Conservation (phyloP, 768 basidiomycete species). For the Boletellus sp. region DNA sequence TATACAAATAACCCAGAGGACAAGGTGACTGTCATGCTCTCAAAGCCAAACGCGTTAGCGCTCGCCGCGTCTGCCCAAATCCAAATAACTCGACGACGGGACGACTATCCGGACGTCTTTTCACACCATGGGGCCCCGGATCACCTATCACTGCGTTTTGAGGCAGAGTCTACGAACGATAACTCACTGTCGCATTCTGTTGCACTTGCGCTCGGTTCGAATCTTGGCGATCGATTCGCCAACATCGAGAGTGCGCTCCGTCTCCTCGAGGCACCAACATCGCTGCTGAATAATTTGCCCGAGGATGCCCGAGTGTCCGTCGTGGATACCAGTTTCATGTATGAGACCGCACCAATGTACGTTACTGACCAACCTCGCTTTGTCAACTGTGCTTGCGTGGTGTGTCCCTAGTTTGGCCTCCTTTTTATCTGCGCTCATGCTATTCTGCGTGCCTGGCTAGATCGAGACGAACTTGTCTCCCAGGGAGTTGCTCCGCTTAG, state of each 20-base stretch:
- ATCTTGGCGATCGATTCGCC: conserved; percentile 80
- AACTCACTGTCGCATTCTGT: conserved; percentile 32
- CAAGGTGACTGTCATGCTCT: conserved; percentile 50
- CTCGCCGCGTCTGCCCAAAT: conserved; percentile 66
- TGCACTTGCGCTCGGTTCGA: conserved; percentile 83
- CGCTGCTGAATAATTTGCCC: conserved; percentile 22
- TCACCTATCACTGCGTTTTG: background rate
- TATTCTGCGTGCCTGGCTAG: conserved; percentile 27
- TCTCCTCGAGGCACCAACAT: conserved; percentile 53
- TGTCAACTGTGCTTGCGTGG: conserved; percentile 88
- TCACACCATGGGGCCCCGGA: background rate
- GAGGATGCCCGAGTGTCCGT: conserved; percentile 38
- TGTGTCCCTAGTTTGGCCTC: conserved; percentile 36
- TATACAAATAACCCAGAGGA: conserved; percentile 18
- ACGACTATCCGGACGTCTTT: conserved; percentile 33
- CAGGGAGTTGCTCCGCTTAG: conserved; percentile 47
- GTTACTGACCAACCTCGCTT: conserved; percentile 86
- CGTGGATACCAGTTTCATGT: conserved; percentile 82
- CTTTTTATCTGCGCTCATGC: background rate
- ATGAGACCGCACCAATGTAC: conserved; percentile 96
- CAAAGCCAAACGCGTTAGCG: conserved; percentile 70
- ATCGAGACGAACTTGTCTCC: conserved; percentile 72
- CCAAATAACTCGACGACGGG: conserved; percentile 46
- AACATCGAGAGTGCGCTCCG: conserved; percentile 80
- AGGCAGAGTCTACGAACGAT: background rate